Conservation (phyloP, 257 asterid species). For the Asclepias syriaca region DNA sequence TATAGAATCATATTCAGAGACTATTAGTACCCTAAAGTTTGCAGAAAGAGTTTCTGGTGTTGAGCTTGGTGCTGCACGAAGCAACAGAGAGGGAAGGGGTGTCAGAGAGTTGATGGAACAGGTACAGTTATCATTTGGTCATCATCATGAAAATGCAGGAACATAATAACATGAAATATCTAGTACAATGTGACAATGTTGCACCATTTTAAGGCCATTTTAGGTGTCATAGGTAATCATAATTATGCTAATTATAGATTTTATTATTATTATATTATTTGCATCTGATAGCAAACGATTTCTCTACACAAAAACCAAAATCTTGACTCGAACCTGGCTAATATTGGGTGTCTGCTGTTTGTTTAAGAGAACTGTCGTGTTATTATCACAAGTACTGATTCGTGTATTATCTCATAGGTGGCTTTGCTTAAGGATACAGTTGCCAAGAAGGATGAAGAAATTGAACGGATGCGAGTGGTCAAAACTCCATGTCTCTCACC, state of each 20-base stretch:
- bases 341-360: neutral
- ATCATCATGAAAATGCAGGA: neutral
- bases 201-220: neutral
- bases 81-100: slow-evolving; percentile 85
- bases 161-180: neutral
- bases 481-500: slow-evolving; percentile 36
- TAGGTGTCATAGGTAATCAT: neutral
- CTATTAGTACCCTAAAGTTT: slow-evolving; percentile 85
- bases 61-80: slow-evolving; percentile 90
- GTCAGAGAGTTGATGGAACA: slow-evolving; percentile 92
- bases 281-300: neutral
- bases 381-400: neutral
- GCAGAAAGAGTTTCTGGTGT: slow-evolving; percentile 99
- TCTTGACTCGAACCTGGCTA: neutral
- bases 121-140: slow-evolving; percentile 38
- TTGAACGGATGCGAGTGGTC: slow-evolving; percentile 44
- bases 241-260: neutral
- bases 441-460: slow-evolving; percentile 75
- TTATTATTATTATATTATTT: too few species aligned
- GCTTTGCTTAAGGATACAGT: slow-evolving; percentile 63
- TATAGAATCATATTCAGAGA: slow-evolving; percentile 81
- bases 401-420: slow-evolving; percentile 42
- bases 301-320: neutral
- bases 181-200: neutral
- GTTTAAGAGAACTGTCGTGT: neutral